Percentiles rank a stretch among this genome's conserved stretches.
Conservation (phyloP, 805 yeast genomes). For the Monosporozyma siamensis region DNA sequence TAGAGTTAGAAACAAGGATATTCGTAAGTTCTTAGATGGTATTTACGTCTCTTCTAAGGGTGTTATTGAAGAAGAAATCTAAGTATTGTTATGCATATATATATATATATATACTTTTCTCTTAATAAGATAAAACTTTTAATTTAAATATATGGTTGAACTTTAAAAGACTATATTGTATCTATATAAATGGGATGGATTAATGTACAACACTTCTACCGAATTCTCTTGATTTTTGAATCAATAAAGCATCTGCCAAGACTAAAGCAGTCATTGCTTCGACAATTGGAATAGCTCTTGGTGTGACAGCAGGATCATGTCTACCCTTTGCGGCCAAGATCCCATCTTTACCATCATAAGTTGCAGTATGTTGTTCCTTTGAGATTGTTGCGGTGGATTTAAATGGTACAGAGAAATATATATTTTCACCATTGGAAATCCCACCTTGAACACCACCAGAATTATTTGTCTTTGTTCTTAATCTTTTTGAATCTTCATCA, state of each 20-base stretch:
- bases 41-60: slow-evolving; percentile 97
- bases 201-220: slow-evolving; percentile 31
- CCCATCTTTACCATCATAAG: slow-evolving; percentile 84
- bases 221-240: slow-evolving; percentile 78
- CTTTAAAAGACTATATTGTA: no score
- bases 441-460: slow-evolving; percentile 99
- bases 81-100: no score
- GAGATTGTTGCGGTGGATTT: slow-evolving; percentile 97
- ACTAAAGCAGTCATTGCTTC: slow-evolving; percentile 98
- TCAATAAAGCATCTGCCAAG: slow-evolving; percentile 71
- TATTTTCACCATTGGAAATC: slow-evolving; percentile 89
- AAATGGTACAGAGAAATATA: slow-evolving; percentile 91
- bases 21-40: slow-evolving; percentile 99
- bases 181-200: no score
- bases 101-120: no score
- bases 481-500: slow-evolving; percentile 48
- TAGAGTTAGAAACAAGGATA: slow-evolving; percentile 99
- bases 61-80: slow-evolving; percentile 59
- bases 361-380: slow-evolving; percentile 80
- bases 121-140: no score
- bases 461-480: slow-evolving; percentile 83
- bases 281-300: slow-evolving; percentile 96
- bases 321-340: slow-evolving; percentile 92
- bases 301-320: slow-evolving; percentile 97
- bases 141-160: no score